These are phyloP conservation scores for Fagopyrum homotropicum DNA, from an alignment of 148 eudicot genomes.

Conservation along the genomic window DNA sequence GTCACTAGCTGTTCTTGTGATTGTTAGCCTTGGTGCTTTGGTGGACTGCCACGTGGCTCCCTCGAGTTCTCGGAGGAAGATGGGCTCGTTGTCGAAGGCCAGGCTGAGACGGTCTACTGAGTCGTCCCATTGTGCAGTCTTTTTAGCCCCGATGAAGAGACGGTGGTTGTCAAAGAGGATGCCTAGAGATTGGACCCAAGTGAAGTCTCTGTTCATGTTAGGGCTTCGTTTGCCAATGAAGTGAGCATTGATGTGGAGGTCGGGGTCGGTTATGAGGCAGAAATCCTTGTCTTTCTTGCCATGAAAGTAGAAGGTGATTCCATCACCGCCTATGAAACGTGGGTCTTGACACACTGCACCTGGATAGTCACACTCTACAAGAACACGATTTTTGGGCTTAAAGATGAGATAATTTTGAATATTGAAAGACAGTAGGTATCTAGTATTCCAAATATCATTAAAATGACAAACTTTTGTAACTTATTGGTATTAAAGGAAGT, in stretches of 20 bases:
- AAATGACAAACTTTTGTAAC: background rate
- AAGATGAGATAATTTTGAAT: background rate
- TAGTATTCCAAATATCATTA: background rate
- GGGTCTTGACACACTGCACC: conserved; percentile 43
- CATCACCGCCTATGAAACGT: conserved; percentile 14
- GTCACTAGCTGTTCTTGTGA: conserved; percentile 29
- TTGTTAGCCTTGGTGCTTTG: conserved; percentile 13
- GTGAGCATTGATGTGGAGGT: conserved; percentile 68
- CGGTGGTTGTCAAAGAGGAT: conserved; percentile 48
- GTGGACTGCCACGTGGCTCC: conserved; percentile 39
- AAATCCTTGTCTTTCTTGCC: conserved; percentile 59
- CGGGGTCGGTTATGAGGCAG: conserved; percentile 52
- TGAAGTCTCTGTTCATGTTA: conserved; percentile 51
- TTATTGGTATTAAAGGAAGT: background rate
- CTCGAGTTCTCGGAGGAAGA: conserved; percentile 25
- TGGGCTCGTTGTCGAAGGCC: conserved; percentile 28
- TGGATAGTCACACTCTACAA: conserved; percentile 52
- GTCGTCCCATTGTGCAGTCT: conserved; percentile 24
- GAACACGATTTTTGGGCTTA: background rate
- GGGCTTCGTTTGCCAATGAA: conserved; percentile 51
- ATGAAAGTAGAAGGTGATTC: conserved; percentile 32
- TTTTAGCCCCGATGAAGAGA: conserved; percentile 36
- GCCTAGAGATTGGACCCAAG: conserved; percentile 65
- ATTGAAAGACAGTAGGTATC: background rate
- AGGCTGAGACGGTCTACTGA: conserved; percentile 39